These are phyloP conservation scores for Amanita subjunquillea DNA, from an alignment of 768 basidiomycete genomes.

Conservation along the genomic window DNA sequence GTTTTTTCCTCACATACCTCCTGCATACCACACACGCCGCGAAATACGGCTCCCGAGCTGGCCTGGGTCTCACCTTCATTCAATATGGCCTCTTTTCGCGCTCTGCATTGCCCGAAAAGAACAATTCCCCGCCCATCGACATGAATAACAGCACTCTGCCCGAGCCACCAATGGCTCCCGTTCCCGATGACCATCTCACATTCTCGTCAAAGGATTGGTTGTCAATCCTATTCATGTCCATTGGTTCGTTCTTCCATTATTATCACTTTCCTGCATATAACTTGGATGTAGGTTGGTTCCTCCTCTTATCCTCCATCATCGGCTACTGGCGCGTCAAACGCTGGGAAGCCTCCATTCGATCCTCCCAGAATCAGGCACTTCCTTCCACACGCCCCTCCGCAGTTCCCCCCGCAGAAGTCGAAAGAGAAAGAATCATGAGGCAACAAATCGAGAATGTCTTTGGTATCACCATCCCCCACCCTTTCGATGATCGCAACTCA, in stretches of 20 bases:
- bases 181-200: conserved; percentile 19
- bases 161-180: conserved; percentile 13
- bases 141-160: not conserved
- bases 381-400: conserved; percentile 21
- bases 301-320: conserved; percentile 74
- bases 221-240: conserved; percentile 83
- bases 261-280: not conserved
- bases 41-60: conserved; percentile 88
- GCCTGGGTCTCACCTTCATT: conserved; percentile 91
- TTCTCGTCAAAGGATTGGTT: conserved; percentile 75
- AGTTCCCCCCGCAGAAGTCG: conserved; percentile 19
- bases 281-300: conserved; percentile 68
- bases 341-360: conserved; percentile 67
- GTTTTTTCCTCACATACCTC: conserved; percentile 87
- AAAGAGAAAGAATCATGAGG: conserved; percentile 40
- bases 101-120: conserved; percentile 11
- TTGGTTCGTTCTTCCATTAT: conserved; percentile 36
- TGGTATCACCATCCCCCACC: conserved; percentile 23
- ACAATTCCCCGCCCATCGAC: not conserved
- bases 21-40: conserved; percentile 88
- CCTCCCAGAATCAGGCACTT: conserved; percentile 20
- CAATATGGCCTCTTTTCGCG: conserved; percentile 82
- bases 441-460: conserved; percentile 43
- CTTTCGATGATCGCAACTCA: not conserved
- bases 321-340: conserved; percentile 80